Conservation (phyloP, 2,329 filamentous ascomycete species). For the Diaporthe batatas region DNA sequence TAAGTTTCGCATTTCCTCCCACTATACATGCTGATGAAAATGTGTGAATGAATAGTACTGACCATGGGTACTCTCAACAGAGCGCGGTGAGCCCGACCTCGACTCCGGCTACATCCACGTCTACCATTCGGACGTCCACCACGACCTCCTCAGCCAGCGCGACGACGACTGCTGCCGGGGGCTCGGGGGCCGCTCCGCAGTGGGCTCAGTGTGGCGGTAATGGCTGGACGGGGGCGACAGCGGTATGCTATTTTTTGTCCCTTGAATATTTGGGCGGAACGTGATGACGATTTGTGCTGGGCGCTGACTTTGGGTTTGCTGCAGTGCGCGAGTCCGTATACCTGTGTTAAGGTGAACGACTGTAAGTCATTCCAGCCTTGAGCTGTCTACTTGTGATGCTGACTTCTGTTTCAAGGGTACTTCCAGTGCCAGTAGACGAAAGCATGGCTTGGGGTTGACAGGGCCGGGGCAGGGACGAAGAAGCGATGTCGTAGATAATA, state of each 20-base stretch:
- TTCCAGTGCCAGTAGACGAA: conserved; percentile 5
- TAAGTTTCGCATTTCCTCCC: neutral
- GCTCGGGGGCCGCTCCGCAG: neutral
- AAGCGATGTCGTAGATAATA: too few relatives aligned
- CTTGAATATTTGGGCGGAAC: too few relatives aligned
- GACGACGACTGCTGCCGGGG: neutral
- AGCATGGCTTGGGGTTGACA: too few relatives aligned
- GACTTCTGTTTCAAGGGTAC: neutral
- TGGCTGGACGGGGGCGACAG: conserved; percentile 5
- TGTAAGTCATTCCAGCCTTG: neutral
- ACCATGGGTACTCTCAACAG: neutral
- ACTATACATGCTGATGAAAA: too few relatives aligned
- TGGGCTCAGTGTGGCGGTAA: conserved; percentile 3
- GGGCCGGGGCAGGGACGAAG: too few relatives aligned
- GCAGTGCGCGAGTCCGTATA: conserved; percentile 9
- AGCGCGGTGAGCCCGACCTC: neutral
- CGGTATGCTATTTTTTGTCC: neutral
- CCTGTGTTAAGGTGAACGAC: conserved; percentile 15
- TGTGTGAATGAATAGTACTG: too few relatives aligned
- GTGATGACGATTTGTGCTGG: too few relatives aligned
- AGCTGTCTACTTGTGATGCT: neutral
- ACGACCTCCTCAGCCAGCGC: conserved; percentile 12
- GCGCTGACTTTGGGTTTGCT: neutral
- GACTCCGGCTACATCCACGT: neutral
- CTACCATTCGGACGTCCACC: neutral